Evolutionary conservation across 805 yeast genomes (phyloP), one percentile per base, ranked within the genome.

Genomic region (Yamadazyma sp.): DNA sequence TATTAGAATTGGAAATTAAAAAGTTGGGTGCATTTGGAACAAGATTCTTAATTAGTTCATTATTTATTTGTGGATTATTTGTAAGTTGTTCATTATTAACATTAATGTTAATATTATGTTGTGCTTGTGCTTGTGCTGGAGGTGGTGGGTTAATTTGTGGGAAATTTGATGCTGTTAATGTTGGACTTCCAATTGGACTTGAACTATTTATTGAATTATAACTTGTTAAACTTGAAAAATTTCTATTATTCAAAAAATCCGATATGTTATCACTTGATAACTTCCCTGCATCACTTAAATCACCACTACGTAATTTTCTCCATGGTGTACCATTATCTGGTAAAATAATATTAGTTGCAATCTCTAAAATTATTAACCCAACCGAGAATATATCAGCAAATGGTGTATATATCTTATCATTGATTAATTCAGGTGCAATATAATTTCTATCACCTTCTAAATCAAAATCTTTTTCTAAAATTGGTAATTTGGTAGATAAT

Each of bases 251-350:
- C 35, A 66, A 51, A 39, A 62, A 65, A 38, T 65, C 71, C 43
- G 68, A 61, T 27, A 68, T 60, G 43, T 68, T 68, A 43, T 67
- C 73, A 43, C 68, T 61, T 29, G 87, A 79, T 40, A 89, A 67
- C 48, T 80, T 76, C 1, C 98, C 97, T 0, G 98, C 97, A 57
- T 93, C 98, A 12, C 94, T 80, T 45, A 93, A 68, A 57, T 93
- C 98, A 0, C 98, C 98, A 27, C 95, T 85, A 45, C 98, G 73
- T 41, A 93, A 65, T 57, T 89, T 88, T 47, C 94, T 94, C 98
- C 98, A 93, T 20, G 94, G 89, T 10, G 86, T 75, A 5, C 98
- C 98, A 55, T 93, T 89, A 49, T 91, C 98, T 1, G 98, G 98
- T 33, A 93, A 66, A 3, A 88, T 80, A 30, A 93, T 89, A 60